phyloP scores from a whole-genome alignment of 2,329 filamentous ascomycete genomes.

The Hypoxylon sp. region DNA sequence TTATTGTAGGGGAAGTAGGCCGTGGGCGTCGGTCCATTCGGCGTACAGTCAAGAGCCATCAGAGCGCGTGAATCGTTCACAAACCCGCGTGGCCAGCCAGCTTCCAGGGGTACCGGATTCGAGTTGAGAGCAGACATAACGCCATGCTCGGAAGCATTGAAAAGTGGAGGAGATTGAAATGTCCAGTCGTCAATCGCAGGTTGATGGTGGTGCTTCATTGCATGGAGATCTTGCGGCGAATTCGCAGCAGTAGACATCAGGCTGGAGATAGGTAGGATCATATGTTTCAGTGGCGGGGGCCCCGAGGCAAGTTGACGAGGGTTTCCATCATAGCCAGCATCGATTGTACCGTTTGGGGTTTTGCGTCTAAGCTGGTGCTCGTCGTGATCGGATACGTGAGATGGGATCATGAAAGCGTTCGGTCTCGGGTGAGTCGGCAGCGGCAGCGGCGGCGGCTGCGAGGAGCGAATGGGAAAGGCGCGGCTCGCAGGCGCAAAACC shows the following conservation, averaged over 20 bases:
- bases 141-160: slow-evolving; percentile 31
- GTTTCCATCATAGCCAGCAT: slow-evolving; percentile 89
- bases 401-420: slow-evolving; percentile 40
- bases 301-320: slow-evolving; percentile 76
- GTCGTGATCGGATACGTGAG: slow-evolving; percentile 47
- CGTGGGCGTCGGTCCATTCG: slow-evolving; percentile 37
- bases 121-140: slow-evolving; percentile 32
- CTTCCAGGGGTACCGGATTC: slow-evolving; percentile 25
- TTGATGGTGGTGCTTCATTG: slow-evolving; percentile 28
- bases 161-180: slow-evolving; percentile 28
- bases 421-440: slow-evolving; percentile 44
- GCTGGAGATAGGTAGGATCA: slow-evolving; percentile 71
- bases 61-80: slow-evolving; percentile 33
- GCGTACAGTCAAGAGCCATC: slow-evolving; percentile 41
- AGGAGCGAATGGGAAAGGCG: slow-evolving; percentile 50
- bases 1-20: slow-evolving; percentile 44
- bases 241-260: slow-evolving; percentile 46
- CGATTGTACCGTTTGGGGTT: slow-evolving; percentile 91
- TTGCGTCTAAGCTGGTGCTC: slow-evolving; percentile 90
- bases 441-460: slow-evolving; percentile 47
- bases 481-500: slow-evolving; percentile 41
- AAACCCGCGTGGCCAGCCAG: slow-evolving; percentile 35
- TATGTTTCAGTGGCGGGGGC: slow-evolving; percentile 82
- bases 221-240: slow-evolving; percentile 38
- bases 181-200: slow-evolving; percentile 38